Conservation (phyloP, 371 early-diverging fungal species). For the Nematocida major region DNA sequence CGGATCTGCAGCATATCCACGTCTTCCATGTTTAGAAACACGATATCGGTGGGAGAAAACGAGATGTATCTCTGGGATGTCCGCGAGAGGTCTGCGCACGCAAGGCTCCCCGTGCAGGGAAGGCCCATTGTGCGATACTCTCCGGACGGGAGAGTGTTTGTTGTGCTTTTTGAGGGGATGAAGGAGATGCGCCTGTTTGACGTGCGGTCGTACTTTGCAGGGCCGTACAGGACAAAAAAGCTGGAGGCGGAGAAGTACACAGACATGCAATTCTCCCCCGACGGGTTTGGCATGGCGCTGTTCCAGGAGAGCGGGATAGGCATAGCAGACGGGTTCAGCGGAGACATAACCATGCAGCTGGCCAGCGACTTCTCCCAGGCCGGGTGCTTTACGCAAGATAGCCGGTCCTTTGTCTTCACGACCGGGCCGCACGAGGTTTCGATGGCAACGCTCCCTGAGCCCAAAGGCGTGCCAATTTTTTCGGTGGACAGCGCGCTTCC, state of each 20-base stretch:
- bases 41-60: background rate
- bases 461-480: background rate
- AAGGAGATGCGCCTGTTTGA: constrained; percentile 43
- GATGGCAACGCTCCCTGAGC: constrained; percentile 6
- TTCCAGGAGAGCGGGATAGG: background rate
- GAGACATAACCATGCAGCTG: background rate
- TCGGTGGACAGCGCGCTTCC: background rate
- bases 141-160: constrained; percentile 22
- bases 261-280: constrained; percentile 3
- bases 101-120: constrained; percentile 4
- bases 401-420: background rate
- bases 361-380: background rate
- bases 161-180: constrained; percentile 22
- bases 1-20: constrained; percentile 25
- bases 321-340: constrained; percentile 11
- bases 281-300: constrained; percentile 8
- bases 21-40: background rate
- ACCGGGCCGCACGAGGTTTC: background rate
- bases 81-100: constrained; percentile 15
- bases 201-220: constrained; percentile 29
- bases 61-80: constrained; percentile 31
- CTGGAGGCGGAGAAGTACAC: background rate
- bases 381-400: constrained; percentile 20
- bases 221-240: constrained; percentile 42
- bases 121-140: background rate